phyloP scores from a whole-genome alignment of 1,139 yeast genomes.

The Scheffersomyces insectosa region DNA sequence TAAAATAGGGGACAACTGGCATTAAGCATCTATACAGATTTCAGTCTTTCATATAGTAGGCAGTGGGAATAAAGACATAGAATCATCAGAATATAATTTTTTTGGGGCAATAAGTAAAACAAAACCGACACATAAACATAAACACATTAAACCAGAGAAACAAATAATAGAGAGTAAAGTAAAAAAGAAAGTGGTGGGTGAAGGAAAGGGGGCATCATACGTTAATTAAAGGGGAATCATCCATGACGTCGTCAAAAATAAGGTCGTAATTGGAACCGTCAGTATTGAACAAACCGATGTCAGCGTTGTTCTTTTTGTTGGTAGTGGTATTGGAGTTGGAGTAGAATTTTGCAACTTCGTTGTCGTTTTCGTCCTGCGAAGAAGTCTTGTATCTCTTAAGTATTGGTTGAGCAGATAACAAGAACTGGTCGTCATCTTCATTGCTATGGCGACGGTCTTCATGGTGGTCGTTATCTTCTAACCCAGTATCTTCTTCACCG shows the following conservation, averaged over 20 bases:
- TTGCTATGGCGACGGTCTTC: slow-evolving; percentile 1
- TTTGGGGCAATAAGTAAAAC: background rate
- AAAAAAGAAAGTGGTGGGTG: background rate
- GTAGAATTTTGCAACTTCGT: background rate
- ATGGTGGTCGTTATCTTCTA: slow-evolving; percentile 8
- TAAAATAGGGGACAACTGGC: no score
- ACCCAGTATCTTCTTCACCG: slow-evolving; percentile 14
- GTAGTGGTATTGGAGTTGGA: slow-evolving; percentile 1
- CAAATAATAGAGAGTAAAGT: background rate
- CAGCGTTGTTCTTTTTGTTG: background rate
- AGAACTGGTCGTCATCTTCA: slow-evolving; percentile 16
- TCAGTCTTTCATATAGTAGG: no score
- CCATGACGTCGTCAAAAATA: slow-evolving; percentile 32
- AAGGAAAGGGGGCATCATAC: slow-evolving; percentile 1
- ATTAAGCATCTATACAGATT: no score
- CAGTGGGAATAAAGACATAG: background rate
- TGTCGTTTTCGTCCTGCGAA: background rate
- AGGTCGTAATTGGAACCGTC: slow-evolving; percentile 19
- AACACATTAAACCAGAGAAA: background rate
- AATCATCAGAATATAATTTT: background rate
- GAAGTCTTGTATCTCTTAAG: slow-evolving; percentile 1
- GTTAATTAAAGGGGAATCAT: slow-evolving; percentile 17
- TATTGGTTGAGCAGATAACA: background rate
- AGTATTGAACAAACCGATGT: slow-evolving; percentile 1
- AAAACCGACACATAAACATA: slow-evolving; percentile 1